Evolutionary conservation across 2,329 filamentous ascomycete species (phyloP).

Genomic region (Trichoderma koningiopsis): DNA sequence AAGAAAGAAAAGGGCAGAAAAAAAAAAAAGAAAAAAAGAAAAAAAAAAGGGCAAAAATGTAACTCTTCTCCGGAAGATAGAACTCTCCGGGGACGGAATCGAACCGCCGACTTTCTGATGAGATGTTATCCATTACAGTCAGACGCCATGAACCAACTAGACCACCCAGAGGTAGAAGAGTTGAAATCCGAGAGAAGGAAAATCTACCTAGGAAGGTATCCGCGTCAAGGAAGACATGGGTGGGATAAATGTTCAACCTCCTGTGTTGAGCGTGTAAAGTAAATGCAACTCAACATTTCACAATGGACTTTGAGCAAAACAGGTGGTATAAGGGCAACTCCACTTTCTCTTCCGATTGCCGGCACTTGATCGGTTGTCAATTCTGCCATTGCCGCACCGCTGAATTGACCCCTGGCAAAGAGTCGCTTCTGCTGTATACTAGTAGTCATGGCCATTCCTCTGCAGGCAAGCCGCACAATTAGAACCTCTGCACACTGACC

Average conservation of each 20-base stretch:
- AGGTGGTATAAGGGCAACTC: neutral
- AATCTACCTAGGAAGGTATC: neutral
- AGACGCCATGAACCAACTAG: neutral
- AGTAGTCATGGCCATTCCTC: neutral
- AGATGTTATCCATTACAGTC: neutral
- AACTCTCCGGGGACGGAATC: neutral
- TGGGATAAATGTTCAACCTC: too few relatives aligned
- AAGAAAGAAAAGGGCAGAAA: too few relatives aligned
- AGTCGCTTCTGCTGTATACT: neutral
- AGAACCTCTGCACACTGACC: neutral
- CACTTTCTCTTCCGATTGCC: neutral
- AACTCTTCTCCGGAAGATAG: neutral
- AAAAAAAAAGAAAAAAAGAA: too few relatives aligned
- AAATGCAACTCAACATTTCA: neutral
- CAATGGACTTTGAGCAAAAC: neutral
- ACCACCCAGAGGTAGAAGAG: neutral
- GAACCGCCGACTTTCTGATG: neutral
- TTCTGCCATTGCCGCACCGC: neutral
- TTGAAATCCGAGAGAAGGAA: neutral
- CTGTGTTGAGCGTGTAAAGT: too few relatives aligned
- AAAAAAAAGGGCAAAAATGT: neutral
- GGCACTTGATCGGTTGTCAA: neutral
- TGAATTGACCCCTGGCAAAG: neutral
- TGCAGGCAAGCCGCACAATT: neutral
- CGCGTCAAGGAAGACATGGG: too few relatives aligned